Base-by-base conservation (phyloP, 192 early-diverging fungal species). In the Martensiomyces pterosporus region DNA sequence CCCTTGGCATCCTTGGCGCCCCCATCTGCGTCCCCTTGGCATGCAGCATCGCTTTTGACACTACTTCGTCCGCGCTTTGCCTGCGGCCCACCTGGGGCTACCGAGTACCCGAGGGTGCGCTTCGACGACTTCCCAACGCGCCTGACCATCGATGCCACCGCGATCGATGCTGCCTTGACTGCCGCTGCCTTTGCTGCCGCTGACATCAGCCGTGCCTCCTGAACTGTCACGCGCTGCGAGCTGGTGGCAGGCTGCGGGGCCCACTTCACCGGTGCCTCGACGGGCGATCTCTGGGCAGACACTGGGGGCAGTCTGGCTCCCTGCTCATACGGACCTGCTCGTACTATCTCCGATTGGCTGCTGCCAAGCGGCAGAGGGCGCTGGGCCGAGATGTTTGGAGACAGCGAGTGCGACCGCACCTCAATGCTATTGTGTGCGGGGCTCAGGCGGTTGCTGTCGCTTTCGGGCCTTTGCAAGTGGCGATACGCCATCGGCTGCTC, bases 161-260 rank as follows among this genome's bases (percentile, higher is more conserved):
- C 68, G 0, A 43, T 9, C 18, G 68, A 71, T 9, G 59, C 53
- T 7, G 68, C 68, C 22, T 50, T 53, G 7, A 71, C 60, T 0
- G 68, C 68, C 13, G 68, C 68, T 2, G 68, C 68, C 44, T 64
- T 64, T 5, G 61, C 55, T 4, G 68, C 68, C 3, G 68, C 68
- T n/a, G 55, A 50, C 68, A 71, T 71, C 33, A 63, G 55, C 39
- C 60, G 50, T 9, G 52, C 39, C n/a, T 64, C 67, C 35, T 59
- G 36, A 2, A 47, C 36, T 1, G 60, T 41, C 12, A 71, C 38
- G 24, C 67, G 67, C 23, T 63, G 60, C 19, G 48, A 10, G 47
- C 68, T 64, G 52, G 43, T 43, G 45, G 56, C 51, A 23, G 68
- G 51, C 26, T 47, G 44, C 39, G 57, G 51, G 32, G 17, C 10